These are phyloP conservation scores for Glycine tomentella DNA, from an alignment of 306 rosid species.

Conservation along the genomic window DNA sequence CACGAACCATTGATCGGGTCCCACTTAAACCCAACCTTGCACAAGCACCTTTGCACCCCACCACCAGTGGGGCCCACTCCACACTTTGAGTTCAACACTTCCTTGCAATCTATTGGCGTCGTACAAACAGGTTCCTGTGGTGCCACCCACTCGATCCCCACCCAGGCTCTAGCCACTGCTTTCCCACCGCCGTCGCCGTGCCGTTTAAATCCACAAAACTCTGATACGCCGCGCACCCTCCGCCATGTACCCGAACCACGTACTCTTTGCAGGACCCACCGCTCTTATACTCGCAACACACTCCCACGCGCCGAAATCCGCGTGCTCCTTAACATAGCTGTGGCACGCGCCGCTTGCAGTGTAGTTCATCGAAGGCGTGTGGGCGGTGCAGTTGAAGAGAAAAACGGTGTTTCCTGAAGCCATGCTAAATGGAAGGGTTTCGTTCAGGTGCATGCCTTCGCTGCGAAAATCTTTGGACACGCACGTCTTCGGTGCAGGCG, in stretches of 20 bases:
- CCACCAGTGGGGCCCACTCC: conserved; percentile 45
- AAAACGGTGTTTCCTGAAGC: conserved; percentile 50
- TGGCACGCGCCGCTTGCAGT: conserved; percentile 46
- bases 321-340: conserved; percentile 44
- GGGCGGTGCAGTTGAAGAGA: conserved; percentile 51
- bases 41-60: conserved; percentile 49
- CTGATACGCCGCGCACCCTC: conserved; percentile 56
- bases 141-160: conserved; percentile 59
- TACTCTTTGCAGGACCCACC: conserved; percentile 35
- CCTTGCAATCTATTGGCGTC: conserved; percentile 49
- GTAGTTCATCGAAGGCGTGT: conserved; percentile 45
- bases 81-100: conserved; percentile 55
- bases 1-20: conserved; percentile 52
- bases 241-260: conserved; percentile 32
- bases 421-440: conserved; percentile 45
- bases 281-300: conserved; percentile 51
- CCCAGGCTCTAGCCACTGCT: conserved; percentile 55
- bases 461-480: conserved; percentile 45
- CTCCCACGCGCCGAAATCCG: background rate
- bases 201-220: conserved; percentile 50
- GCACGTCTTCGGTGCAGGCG: conserved; percentile 23
- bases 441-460: conserved; percentile 55
- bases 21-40: conserved; percentile 60
- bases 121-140: conserved; percentile 55
- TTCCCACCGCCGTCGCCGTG: conserved; percentile 6